Evolutionary conservation across 306 rosid genomes (phyloP), one percentile per base, ranked within the genome.

Genomic region (Quercus dentata): DNA sequence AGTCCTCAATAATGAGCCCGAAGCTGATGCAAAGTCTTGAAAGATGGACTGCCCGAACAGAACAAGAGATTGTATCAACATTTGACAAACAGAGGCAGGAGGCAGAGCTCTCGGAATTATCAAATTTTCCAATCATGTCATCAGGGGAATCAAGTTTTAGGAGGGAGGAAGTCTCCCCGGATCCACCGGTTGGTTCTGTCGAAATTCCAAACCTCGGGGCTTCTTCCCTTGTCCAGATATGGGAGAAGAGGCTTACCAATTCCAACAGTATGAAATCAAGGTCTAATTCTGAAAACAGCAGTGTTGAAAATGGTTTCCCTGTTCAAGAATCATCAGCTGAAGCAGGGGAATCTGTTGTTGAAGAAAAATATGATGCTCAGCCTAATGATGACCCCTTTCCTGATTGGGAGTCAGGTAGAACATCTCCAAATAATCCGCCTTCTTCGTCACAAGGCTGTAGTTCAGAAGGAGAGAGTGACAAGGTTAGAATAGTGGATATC

Each of bases 191-290:
- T 4, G 30, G 73, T 12, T 78, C 85, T 18, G 76, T 74, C 0
- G 82, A 71, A 52, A 75, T 28, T 59, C 41, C 86, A 0, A 89
- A 79, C 10, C 83, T 86, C 1, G 94, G 91, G 11, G 98, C 98
- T 14, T 92, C 98, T 33, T 93, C 96, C 30, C 91, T 95, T 0
- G 99, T 95, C 57, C 97, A 87, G 31, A 89, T 95, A 61, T 95
- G 99, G 99, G 99, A 95, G 82, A 91, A 85, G 74, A 91, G 99
- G 77, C 86, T 95, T 0, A 91, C 75, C 68, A 31, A 85, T 33
- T 77, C 87, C 12, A 75, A 71, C 73, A 77, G 70, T 9, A 46
- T 69, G 18, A 85, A 79, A 27, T 56, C 62, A 20, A 71, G 85
- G 38, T 77, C 83, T 3, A 74, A 19, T 54, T 76, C 85, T 23